These are phyloP conservation scores for Millerago galiae DNA, from an alignment of 805 yeast species.

Conservation along the genomic window DNA sequence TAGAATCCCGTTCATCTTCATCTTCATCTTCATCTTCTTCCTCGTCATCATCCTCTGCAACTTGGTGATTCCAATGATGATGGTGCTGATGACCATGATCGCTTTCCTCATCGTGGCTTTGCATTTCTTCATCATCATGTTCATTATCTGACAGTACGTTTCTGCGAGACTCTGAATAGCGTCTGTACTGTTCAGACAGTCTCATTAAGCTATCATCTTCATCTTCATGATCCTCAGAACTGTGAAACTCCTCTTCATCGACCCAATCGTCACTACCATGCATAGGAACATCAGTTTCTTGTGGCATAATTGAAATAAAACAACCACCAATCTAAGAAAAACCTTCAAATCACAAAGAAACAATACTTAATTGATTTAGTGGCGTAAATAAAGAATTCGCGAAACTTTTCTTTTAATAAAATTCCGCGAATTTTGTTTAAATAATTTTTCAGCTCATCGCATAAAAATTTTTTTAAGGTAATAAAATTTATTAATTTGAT, in stretches of 20 bases:
- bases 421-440: too few species aligned
- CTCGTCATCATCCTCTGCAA: constrained; percentile 20
- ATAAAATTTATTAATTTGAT: background rate
- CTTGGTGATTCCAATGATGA: background rate
- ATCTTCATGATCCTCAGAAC: constrained; percentile 20
- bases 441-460: background rate
- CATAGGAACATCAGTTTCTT: constrained; percentile 4
- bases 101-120: constrained; percentile 15
- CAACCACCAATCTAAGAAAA: too few species aligned
- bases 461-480: background rate
- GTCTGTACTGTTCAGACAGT: constrained; percentile 34
- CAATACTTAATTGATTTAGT: too few species aligned
- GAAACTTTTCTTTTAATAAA: background rate
- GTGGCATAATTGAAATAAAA: constrained; percentile 3
- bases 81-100: constrained; percentile 1
- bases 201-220: constrained; percentile 29
- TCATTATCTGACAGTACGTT: constrained; percentile 19
- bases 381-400: background rate
- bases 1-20: constrained; percentile 16
- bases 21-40: constrained; percentile 20
- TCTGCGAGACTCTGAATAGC: constrained; percentile 24
- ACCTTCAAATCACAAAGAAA: too few species aligned
- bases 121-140: constrained; percentile 4
- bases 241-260: constrained; percentile 15
- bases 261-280: constrained; percentile 13